Base-by-base conservation (phyloP, 1,139 yeast genomes). In the Yamadazyma triangularis region DNA sequence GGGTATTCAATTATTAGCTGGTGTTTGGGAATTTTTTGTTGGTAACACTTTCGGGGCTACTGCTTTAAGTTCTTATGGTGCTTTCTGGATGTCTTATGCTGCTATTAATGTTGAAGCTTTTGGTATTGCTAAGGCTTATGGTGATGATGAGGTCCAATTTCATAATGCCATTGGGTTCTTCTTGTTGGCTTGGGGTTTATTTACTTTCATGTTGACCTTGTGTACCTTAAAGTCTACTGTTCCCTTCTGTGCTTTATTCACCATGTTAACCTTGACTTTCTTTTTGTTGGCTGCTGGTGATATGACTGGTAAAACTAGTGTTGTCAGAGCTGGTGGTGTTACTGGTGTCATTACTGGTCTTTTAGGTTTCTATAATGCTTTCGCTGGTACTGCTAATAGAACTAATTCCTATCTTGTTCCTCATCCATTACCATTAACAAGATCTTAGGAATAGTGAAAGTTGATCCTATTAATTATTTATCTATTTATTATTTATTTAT, bases 111-210 rank as follows among this genome's bases (percentile, higher is more conserved):
- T 65, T 23, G 44, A 47, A 13, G 38, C 48, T 25, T 58, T 58
- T 47, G 88, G 89, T 22, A 80, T 88, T 33, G 62, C 57, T 13
- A 62, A 63, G 1, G 79, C 88, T 2, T 79, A 73, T 44, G 73
- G 61, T 15, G 64, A 56, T 7, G 64, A 66, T 30, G 55, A 45
- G 5, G 50, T 39, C 6, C 55, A 53, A 41, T 43, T 58, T 8
- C 40, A 27, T 11, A 53, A 58, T 41, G 75, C 74, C 4, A 33
- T 64, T 24, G 74, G 72, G 2, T 52, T 70, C 27, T 68, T 53
- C 50, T 49, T 69, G 23, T 32, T 68, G 14, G 68, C 69, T 0
- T 71, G 77, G 77, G 60, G 60, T 4, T 50, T 70, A 7, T 70
- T 69, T 39, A 58, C 73, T 8, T 57, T 63, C 38, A 47, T 67